phyloP scores from a whole-genome alignment of 768 basidiomycete species.

The Lactifluus piperatus region DNA sequence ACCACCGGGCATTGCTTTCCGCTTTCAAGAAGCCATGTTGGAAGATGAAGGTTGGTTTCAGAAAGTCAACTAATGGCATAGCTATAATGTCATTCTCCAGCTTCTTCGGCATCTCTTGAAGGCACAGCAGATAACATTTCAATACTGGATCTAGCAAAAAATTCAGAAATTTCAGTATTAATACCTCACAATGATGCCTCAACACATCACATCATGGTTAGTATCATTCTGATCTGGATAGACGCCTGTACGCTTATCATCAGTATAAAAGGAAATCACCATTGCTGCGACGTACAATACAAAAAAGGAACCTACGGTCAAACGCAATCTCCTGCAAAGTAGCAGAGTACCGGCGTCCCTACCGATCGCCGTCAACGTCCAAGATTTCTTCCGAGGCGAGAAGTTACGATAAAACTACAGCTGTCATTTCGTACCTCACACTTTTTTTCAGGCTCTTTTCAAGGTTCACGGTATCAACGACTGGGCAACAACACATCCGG shows the following conservation, averaged over 20 bases:
- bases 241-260: not conserved
- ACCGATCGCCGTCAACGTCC: constrained; percentile 87
- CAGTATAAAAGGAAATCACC: constrained; percentile 52
- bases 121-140: constrained; percentile 37
- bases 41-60: constrained; percentile 29
- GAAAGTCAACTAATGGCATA: not conserved
- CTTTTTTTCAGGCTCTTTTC: constrained; percentile 63
- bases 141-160: constrained; percentile 39
- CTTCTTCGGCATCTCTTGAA: constrained; percentile 25
- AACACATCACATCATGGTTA: constrained; percentile 50
- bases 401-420: constrained; percentile 39
- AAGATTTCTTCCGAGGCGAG: constrained; percentile 88
- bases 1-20: constrained; percentile 45
- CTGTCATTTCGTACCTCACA: not conserved
- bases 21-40: constrained; percentile 33
- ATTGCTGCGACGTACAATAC: constrained; percentile 65
- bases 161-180: constrained; percentile 39
- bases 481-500: constrained; percentile 71
- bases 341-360: constrained; percentile 57
- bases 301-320: constrained; percentile 38
- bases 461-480: constrained; percentile 82
- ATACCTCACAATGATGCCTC: constrained; percentile 64
- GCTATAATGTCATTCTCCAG: constrained; percentile 5
- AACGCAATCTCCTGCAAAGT: constrained; percentile 45
- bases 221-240: constrained; percentile 19